Base-by-base conservation (phyloP, 2,329 filamentous ascomycete species). In the Aureobasidium sp. region DNA sequence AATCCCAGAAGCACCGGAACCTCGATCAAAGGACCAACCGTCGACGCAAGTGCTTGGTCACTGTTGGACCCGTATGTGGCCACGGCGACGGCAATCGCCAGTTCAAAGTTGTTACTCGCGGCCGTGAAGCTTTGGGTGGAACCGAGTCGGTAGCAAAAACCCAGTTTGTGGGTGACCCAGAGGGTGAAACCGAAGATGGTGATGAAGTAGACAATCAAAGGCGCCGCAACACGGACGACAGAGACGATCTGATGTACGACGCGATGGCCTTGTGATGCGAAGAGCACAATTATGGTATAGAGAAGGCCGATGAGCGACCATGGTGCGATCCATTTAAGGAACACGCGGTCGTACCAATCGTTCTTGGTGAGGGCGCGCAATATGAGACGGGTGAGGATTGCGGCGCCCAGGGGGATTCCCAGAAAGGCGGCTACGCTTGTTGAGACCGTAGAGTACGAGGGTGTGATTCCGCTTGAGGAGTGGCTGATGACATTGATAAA, bases 41-140 rank as follows among this genome's bases (percentile, higher is more conserved):
- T 95, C 8, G 88, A 80, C 0, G 91, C 90, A 46, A 95, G 76
- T 0, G 90, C 90, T 73, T 95, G 85, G 53, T 91, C 84, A 67
- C 88, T 93, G 42, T 87, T 76, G 0, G 86, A 80, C 0, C 90
- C 91, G 73, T 88, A 95, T 0, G 87, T 87, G 0, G 90, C 87
- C 3, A 95, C 85, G 0, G 89, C 89, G 0, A 96, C 90, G 0
- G 90, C 90, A 73, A 96, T 95, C 0, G 91, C 90, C 25, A 96
- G 76, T 75, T 96, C 91, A 68, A 96, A 96, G 70, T 96, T 95
- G 69, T 96, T 96, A 71, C 90, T 95, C 0, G 89, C 88, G 0
- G 90, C 92, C 0, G 89, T 95, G 67, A 95, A 94, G 69, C 88
- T 91, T 74, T 95, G 90, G 1, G 90, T 93, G 11, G 81, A 79